These are phyloP conservation scores for Cicer yamashitae DNA, from an alignment of 306 rosid genomes.

Conservation along the genomic window DNA sequence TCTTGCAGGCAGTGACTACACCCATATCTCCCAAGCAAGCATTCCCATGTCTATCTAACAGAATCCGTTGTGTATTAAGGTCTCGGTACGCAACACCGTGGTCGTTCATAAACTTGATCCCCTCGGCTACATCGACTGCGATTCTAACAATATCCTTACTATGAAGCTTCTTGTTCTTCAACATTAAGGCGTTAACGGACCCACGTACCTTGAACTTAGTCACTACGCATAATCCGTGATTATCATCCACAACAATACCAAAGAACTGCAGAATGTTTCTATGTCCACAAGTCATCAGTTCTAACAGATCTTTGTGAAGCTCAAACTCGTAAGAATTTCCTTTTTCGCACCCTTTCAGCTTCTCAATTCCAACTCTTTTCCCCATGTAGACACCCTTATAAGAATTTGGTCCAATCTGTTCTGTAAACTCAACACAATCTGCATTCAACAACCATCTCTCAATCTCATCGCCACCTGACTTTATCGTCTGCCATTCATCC, in stretches of 20 bases:
- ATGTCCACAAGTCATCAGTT: conserved; percentile 91
- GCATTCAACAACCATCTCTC: conserved; percentile 87
- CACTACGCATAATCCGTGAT: conserved; percentile 87
- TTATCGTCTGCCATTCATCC: conserved; percentile 94
- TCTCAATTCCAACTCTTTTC: conserved; percentile 89
- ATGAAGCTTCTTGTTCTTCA: conserved; percentile 81
- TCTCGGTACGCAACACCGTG: conserved; percentile 84
- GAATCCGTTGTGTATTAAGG: conserved; percentile 80
- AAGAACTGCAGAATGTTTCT: conserved; percentile 75
- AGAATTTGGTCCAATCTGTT: conserved; percentile 79
- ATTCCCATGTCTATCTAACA: conserved; percentile 86
- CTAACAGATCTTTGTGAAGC: conserved; percentile 78
- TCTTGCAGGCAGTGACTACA: conserved; percentile 80
- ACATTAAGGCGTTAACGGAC: conserved; percentile 75
- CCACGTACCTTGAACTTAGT: conserved; percentile 91
- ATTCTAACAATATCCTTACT: conserved; percentile 78
- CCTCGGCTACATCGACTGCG: conserved; percentile 84
- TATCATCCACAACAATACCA: conserved; percentile 88
- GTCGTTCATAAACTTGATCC: conserved; percentile 89
- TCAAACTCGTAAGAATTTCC: conserved; percentile 83
- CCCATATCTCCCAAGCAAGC: conserved; percentile 96
- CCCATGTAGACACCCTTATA: conserved; percentile 85
- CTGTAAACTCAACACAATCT: conserved; percentile 71
- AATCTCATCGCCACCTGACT: conserved; percentile 66
- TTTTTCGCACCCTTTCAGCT: conserved; percentile 93